These are phyloP conservation scores for Gossypium bickii DNA, from an alignment of 345 rosid species.

Conservation along the genomic window DNA sequence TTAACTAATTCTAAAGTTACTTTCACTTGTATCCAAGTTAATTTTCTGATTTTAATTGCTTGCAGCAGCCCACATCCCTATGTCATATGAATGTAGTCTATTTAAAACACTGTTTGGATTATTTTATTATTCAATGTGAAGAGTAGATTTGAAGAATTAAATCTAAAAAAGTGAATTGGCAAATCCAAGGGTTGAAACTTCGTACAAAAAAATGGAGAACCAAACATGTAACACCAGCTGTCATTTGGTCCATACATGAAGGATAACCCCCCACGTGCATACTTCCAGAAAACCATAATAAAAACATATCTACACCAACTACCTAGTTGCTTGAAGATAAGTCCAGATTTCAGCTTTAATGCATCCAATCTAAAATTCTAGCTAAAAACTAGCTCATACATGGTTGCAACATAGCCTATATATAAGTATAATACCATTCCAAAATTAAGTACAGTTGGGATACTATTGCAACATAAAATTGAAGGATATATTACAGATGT, in stretches of 20 bases:
- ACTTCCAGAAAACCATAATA: background rate
- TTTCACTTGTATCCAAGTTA: background rate
- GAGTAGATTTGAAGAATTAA: slow-evolving; percentile 14
- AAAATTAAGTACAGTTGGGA: background rate
- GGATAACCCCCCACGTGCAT: slow-evolving; percentile 14
- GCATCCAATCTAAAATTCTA: background rate
- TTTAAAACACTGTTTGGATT: background rate
- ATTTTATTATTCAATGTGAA: background rate
- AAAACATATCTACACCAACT: background rate
- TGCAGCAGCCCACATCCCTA: slow-evolving; percentile 2
- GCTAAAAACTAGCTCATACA: background rate
- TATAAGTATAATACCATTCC: background rate
- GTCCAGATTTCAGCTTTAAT: background rate
- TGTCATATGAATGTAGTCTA: slow-evolving; percentile 2
- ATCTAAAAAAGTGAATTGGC: slow-evolving; percentile 10
- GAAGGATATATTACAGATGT: background rate
- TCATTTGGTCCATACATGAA: slow-evolving; percentile 9
- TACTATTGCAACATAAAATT: background rate
- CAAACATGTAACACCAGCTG: slow-evolving; percentile 16
- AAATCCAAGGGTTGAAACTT: slow-evolving; percentile 15
- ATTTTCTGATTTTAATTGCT: background rate
- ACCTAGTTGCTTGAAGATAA: background rate
- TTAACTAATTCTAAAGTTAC: background rate
- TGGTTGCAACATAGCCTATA: background rate
- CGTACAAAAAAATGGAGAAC: slow-evolving; percentile 9